phyloP scores from a whole-genome alignment of 2,329 filamentous ascomycete species.

The Myriosclerotinia curreyana region DNA sequence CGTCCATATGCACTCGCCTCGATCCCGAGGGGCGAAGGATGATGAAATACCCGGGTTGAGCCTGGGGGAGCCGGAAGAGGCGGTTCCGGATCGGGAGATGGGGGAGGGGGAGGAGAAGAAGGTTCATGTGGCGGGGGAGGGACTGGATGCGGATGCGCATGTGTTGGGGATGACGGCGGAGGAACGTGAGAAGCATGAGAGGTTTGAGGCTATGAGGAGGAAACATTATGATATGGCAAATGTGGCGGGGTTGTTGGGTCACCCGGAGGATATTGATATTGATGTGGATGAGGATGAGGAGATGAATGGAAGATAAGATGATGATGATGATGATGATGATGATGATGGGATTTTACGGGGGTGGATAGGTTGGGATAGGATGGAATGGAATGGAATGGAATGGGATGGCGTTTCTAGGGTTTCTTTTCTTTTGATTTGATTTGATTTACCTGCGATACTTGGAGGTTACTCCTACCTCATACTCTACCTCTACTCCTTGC shows the following conservation, averaged over 20 bases:
- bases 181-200: conserved; percentile 84
- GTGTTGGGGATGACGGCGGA: conserved; percentile 61
- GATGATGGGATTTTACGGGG: neutral
- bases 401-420: too few relatives aligned
- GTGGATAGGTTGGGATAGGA: neutral
- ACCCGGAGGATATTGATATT: conserved; percentile 65
- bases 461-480: too few relatives aligned
- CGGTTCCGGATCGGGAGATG: conserved; percentile 49
- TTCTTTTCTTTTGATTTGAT: too few relatives aligned
- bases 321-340: neutral
- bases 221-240: conserved; percentile 99
- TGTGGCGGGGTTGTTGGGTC: conserved; percentile 81
- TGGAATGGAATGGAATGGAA: too few relatives aligned
- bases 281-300: conserved; percentile 51
- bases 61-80: conserved; percentile 87
- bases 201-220: conserved; percentile 89
- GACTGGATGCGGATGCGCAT: conserved; percentile 48
- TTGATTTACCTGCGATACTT: too few relatives aligned
- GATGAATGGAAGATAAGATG: conserved; percentile 32
- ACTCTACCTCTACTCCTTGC: too few relatives aligned
- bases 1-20: neutral
- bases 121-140: conserved; percentile 67
- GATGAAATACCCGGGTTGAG: conserved; percentile 91
- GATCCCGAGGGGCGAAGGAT: conserved; percentile 43
- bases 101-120: conserved; percentile 59